Base-by-base conservation (phyloP, 2,329 filamentous ascomycete species). In the Penicillium sp. region DNA sequence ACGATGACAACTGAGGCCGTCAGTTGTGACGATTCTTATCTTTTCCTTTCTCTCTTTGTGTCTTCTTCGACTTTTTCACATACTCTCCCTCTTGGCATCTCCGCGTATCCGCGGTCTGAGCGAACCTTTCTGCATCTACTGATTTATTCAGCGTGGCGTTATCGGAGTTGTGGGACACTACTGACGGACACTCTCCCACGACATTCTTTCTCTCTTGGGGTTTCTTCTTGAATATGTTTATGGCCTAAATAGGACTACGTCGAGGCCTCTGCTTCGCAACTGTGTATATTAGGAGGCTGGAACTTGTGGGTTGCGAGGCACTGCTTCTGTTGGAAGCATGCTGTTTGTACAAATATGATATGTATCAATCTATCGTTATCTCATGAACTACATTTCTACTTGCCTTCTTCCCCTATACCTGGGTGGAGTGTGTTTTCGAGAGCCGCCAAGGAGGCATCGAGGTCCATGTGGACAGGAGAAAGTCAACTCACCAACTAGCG, bases 1-100 rank as follows among this genome's bases (percentile, higher is more conserved):
- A 73, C 45, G 71, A 75, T 41, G 68, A 72, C 55, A 67, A 71
- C 49, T 71, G 59, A 67, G 31, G 15, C 25, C 37, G 8, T 22
- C n/a, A 28, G 12, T 20, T 57, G 20, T 15, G 15, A 10, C 34
- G 6, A 34, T 20, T 35, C 35, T 38, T 51, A 10, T 31, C 25
- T 10, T 42, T 52, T 39, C 22, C 14, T 22, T 37, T 57, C 43
- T 49, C 39, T 14, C 38, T 20, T 54, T 22, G 2, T 52, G 39
- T 47, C 41, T 57, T 51, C 5, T 12, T 17, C 35, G 8, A 52
- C 28, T 42, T 14, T 14, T 41, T 20, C n/a, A 25, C 41, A 11
- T 17, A 22, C 38, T 41, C 47, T 55, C 17, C 31, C 45, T 53
- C 48, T 58, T 58, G 58, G 55, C 48, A 55, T 45, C 17, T 55